A percentile compares a stretch with the other conserved stretches of the same genome.
These are phyloP conservation scores for Lablab purpureus DNA, from an alignment of 306 rosid genomes.

Conservation along the genomic window DNA sequence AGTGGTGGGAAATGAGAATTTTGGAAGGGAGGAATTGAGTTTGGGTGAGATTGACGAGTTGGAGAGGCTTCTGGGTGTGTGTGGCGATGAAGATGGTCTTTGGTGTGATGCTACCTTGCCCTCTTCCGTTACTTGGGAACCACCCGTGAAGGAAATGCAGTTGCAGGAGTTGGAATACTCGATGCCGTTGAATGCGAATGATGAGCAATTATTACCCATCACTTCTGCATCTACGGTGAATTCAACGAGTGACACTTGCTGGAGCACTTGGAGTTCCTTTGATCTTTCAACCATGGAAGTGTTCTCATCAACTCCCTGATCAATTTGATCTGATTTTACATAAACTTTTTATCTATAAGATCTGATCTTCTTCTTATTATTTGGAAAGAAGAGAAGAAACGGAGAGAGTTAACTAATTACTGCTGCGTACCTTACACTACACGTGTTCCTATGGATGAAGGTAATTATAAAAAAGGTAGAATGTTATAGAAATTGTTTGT, in stretches of 20 bases:
- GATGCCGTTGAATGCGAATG: conserved; percentile 38
- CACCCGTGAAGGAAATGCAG: conserved; percentile 46
- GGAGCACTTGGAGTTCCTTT: conserved; percentile 68
- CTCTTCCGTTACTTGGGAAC: conserved; percentile 32
- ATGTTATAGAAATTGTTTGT: conserved; percentile 34
- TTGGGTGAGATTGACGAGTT: conserved; percentile 59
- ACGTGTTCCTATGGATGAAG: not conserved
- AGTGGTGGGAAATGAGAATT: not conserved
- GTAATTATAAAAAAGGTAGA: not conserved
- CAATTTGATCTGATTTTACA: conserved; percentile 24
- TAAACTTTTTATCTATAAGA: conserved; percentile 13
- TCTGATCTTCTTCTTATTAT: conserved; percentile 39
- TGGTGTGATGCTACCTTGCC: conserved; percentile 41
- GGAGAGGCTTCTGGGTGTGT: conserved; percentile 48
- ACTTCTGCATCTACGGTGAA: conserved; percentile 22
- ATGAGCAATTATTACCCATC: conserved; percentile 38
- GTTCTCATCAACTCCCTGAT: conserved; percentile 59
- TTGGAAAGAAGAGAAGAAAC: conserved; percentile 13
- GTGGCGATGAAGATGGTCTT: conserved; percentile 25
- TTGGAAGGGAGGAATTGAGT: conserved; percentile 39
- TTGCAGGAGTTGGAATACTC: conserved; percentile 53
- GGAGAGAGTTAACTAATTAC: not conserved
- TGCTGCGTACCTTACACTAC: not conserved
- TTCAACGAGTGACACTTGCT: conserved; percentile 38
- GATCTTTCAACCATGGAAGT: conserved; percentile 63